Base-by-base conservation (phyloP, 345 rosid species). In the Arabidopsis arenosa region DNA sequence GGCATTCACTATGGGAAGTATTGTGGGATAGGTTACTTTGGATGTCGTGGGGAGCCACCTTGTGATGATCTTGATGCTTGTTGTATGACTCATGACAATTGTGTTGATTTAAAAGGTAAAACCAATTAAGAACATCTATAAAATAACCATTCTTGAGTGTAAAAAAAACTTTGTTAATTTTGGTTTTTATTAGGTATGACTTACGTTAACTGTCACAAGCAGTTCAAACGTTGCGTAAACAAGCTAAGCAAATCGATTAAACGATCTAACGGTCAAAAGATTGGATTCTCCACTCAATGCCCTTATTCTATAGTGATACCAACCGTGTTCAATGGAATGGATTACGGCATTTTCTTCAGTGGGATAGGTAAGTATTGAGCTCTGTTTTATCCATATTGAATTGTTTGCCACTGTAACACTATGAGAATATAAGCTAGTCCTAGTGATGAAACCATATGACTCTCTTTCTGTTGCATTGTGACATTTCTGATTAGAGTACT, bases 41-140 rank as follows among this genome's bases (percentile, higher is more conserved):
- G 98, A 3, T 94, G 98, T 71, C 86, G 85, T 7, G 97, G 96
- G 23, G 98, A 94, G 83, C 67, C 78, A 76, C 96, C 97, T 2
- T 92, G 98, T 69, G 97, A 94, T 60, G 93, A 78, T 76, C 84
- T 92, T 26, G 98, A 94, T 62, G 93, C 86, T 72, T 94, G 97
- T 65, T 94, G 98, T 80, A 76, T 90, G 90, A 78, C 70, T 33
- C 97, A 94, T 77, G 98, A 94, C 58, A 86, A 86, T 1, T 94
- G 98, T 73, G 93, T 90, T 14, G 92, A 47, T 45, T 74, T 80
- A 52, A 85, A 89, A 84, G 98, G 98, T 91, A 56, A 23, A 13
- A 32, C 39, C 37, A 32, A 36, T 26, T 35, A 44, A 49, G 0
- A 40, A 33, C 9, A 64, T 61, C 2, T 72, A 23, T 28, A 4